These are phyloP conservation scores for Gremmenia infestans DNA, from an alignment of 2,329 filamentous ascomycete genomes.

Conservation along the genomic window DNA sequence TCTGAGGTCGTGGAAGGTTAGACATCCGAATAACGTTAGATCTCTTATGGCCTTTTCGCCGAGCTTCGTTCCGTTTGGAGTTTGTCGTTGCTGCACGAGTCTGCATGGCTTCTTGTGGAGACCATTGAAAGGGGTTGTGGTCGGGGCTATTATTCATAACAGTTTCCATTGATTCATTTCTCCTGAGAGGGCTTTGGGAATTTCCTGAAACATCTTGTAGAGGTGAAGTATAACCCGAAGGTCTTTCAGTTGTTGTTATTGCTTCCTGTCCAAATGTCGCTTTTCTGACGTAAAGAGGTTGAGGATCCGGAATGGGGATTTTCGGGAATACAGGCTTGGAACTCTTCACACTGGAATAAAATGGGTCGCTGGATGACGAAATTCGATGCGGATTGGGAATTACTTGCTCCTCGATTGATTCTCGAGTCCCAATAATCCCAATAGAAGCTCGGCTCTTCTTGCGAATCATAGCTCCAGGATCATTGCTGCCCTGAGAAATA, in stretches of 20 bases:
- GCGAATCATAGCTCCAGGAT: conserved; percentile 8
- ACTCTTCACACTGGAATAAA: conserved; percentile 18
- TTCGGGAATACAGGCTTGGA: conserved; percentile 14
- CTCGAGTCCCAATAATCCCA: conserved; percentile 1
- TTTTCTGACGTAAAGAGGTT: conserved; percentile 23
- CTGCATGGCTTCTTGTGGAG: conserved; percentile 21
- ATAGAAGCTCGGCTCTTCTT: conserved; percentile 14
- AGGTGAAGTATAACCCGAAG: conserved; percentile 13
- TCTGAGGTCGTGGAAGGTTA: conserved; percentile 17
- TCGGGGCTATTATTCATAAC: neutral
- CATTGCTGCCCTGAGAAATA: conserved; percentile 3
- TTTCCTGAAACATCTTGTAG: conserved; percentile 23
- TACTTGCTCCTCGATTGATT: neutral
- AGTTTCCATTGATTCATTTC: neutral
- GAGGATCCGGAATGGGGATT: conserved; percentile 8
- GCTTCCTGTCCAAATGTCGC: conserved; percentile 23
- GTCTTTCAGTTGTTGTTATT: conserved; percentile 8
- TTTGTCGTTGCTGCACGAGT: conserved; percentile 4
- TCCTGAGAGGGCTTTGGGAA: conserved; percentile 6
- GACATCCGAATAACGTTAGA: conserved; percentile 26
- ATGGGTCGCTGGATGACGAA: conserved; percentile 20
- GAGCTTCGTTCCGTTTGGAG: conserved; percentile 5
- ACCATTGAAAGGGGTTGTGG: conserved; percentile 27
- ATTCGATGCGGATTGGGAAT: conserved; percentile 6
- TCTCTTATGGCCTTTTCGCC: conserved; percentile 24